Base-by-base conservation (phyloP, 257 asterid genomes). In the Solanum clarkiae region DNA sequence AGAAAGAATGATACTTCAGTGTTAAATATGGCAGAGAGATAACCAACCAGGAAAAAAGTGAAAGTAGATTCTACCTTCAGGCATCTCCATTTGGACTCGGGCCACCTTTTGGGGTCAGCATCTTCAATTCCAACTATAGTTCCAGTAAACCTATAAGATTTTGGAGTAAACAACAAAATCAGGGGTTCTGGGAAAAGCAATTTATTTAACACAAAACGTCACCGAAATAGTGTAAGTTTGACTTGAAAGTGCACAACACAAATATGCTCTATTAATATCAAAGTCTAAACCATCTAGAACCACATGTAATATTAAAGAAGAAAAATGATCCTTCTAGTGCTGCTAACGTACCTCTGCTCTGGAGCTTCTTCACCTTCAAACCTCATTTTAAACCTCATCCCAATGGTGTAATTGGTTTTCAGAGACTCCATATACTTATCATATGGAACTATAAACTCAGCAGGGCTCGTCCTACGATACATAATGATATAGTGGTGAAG, bases 341-440 rank as follows among this genome's bases (percentile, higher is more conserved):
- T 44, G 24, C 79, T 82, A 42, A 49, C 9, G 26, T 90, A 94
- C 98, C 98, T 92, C 89, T 92, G 89, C 86, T 94, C 98, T 29
- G 98, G 96, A 87, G 90, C 97, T 88, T 94, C 98, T 85, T 94
- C 98, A 36, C 97, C 97, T 87, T 94, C 98, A 85, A 94, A 94
- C 90, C 93, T 92, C 98, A 94, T 94, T 92, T 91, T 94, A 90
- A 93, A 94, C 89, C 98, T 90, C 98, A 94, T 90, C 90, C 97
- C 98, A 63, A 92, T 94, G 47, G 97, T 88, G 75, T 93, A 90
- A 86, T 94, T 94, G 88, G 86, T 92, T 88, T 84, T 93, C 84
- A 84, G 93, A 86, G 94, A 94, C 88, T 94, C 97, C 82, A 94
- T 93, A 86, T 93, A 93, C 91, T 94, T 92, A 92, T 92, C 93